Percentiles rank a stretch among this genome's conserved stretches.
Conservation (phyloP, 1,284 basidiomycete genomes). For the Leccinum laetum region DNA sequence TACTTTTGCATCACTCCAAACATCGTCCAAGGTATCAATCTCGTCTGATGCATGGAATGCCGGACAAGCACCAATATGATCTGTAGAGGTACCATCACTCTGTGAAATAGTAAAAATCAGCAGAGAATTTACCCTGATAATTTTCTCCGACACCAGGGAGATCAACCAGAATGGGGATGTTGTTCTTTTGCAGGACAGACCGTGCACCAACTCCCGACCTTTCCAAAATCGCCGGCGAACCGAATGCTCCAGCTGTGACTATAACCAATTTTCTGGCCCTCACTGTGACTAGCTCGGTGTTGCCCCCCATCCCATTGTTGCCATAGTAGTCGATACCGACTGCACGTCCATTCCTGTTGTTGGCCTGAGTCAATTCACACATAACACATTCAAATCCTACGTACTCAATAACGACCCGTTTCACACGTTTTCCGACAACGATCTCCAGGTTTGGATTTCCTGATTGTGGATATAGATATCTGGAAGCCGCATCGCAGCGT, state of each 20-base stretch:
- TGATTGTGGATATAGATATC: constrained; percentile 54
- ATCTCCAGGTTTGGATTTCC: constrained; percentile 44
- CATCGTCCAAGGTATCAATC: neutral
- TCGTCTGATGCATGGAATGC: neutral
- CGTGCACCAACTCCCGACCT: constrained; percentile 43
- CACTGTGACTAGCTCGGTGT: constrained; percentile 26
- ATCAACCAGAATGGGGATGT: too few relatives aligned
- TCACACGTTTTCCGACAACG: constrained; percentile 40
- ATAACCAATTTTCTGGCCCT: constrained; percentile 46
- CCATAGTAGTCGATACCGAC: constrained; percentile 6
- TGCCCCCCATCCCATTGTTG: neutral
- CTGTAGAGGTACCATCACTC: neutral
- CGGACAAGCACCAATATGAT: neutral
- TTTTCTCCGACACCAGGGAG: too few relatives aligned
- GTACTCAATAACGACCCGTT: constrained; percentile 51
- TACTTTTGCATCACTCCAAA: neutral
- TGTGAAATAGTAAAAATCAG: neutral
- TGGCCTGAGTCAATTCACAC: neutral
- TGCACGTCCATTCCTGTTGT: constrained; percentile 5
- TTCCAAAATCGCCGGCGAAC: constrained; percentile 55
- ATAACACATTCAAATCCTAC: neutral
- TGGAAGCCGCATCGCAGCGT: constrained; percentile 58
- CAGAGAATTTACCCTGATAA: constrained; percentile 36
- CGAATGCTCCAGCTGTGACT: constrained; percentile 52
- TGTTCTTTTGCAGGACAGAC: too few relatives aligned